Percentiles rank a stretch among this genome's conserved stretches.
phyloP scores from a whole-genome alignment of 768 basidiomycete species.

The Leucocoprinus birnbaumii region DNA sequence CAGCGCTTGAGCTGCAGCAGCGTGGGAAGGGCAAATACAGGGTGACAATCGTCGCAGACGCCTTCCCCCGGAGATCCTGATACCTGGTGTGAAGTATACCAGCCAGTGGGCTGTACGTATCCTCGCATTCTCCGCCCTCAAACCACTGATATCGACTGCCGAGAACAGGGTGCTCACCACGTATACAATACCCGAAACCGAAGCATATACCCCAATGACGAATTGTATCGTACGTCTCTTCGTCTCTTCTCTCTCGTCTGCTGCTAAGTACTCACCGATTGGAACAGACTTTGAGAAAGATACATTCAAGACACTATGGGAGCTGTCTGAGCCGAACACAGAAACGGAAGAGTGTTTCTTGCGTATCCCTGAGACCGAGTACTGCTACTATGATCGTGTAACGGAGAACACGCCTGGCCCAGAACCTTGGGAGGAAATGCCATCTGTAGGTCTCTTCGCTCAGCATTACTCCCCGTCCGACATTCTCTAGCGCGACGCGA shows the following conservation, averaged over 20 bases:
- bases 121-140: too few species aligned
- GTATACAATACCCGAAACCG: slow-evolving; percentile 44
- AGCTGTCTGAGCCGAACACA: slow-evolving; percentile 57
- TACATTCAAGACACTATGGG: slow-evolving; percentile 77
- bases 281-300: slow-evolving; percentile 60
- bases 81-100: too few species aligned
- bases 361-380: slow-evolving; percentile 61
- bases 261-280: too few species aligned
- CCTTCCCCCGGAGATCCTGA: too few species aligned
- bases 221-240: slow-evolving; percentile 7
- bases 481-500: too few species aligned
- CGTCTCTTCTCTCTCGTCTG: too few species aligned
- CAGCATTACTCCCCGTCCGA: not conserved
- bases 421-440: slow-evolving; percentile 50
- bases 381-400: slow-evolving; percentile 37
- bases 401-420: slow-evolving; percentile 23
- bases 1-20: too few species aligned
- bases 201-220: slow-evolving; percentile 4
- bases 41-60: too few species aligned
- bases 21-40: too few species aligned
- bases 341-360: slow-evolving; percentile 61
- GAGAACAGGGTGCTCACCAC: slow-evolving; percentile 78
- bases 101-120: too few species aligned
- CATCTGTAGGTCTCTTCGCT: slow-evolving; percentile 35
- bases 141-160: too few species aligned